Evolutionary conservation across 345 rosid species (phyloP).

Genomic region (Gossypium anomalum): DNA sequence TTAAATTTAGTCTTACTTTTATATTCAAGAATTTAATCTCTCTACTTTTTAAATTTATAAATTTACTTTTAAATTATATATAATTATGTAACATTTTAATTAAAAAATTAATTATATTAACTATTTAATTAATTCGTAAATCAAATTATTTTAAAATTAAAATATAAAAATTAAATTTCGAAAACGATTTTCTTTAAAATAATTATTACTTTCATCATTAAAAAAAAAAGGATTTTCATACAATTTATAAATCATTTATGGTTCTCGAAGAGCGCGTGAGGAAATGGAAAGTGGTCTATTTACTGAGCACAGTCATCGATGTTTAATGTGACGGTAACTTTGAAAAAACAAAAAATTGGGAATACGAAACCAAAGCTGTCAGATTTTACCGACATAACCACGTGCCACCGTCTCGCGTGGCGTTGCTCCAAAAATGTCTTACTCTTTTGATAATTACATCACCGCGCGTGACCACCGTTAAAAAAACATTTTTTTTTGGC

Average conservation of each 20-base stretch:
- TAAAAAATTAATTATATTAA: too few species aligned
- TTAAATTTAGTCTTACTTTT: too few species aligned
- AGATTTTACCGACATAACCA: slow-evolving; percentile 22
- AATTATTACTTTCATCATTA: not conserved
- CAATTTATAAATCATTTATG: not conserved
- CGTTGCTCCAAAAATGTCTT: not conserved
- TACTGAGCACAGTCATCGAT: slow-evolving; percentile 4
- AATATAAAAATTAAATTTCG: too few species aligned
- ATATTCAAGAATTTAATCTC: too few species aligned
- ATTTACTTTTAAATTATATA: too few species aligned
- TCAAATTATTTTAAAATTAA: too few species aligned
- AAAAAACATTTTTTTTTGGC: not conserved
- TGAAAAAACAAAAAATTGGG: slow-evolving; percentile 17
- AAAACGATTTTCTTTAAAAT: too few species aligned
- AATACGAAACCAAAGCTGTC: not conserved
- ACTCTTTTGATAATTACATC: not conserved
- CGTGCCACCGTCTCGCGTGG: slow-evolving; percentile 29
- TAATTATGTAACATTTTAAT: too few species aligned
- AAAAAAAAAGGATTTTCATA: not conserved
- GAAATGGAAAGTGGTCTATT: slow-evolving; percentile 15
- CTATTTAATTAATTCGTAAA: too few species aligned
- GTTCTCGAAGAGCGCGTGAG: not conserved
- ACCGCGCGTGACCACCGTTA: not conserved
- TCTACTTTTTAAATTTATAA: too few species aligned
- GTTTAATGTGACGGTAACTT: slow-evolving; percentile 28